Base-by-base conservation (phyloP, 768 basidiomycete species). In the Mycena alexandri region DNA sequence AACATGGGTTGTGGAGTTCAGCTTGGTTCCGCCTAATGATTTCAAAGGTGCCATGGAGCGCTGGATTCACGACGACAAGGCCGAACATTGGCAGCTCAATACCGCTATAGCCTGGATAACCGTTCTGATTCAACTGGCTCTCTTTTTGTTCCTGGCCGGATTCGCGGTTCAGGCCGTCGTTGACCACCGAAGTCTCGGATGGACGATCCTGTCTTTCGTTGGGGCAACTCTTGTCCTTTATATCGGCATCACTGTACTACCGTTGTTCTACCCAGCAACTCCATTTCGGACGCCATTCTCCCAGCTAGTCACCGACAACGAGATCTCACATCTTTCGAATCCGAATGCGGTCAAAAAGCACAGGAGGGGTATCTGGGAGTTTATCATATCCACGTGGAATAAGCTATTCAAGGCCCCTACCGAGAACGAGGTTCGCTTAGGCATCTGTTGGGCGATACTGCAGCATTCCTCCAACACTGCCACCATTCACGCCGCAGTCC, bases 241-340 rank as follows among this genome's bases (percentile, higher is more conserved):
- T 14, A 36, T 61, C 12, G 38, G 48, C 29, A 52, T 61, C n/a
- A 61, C 60, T n/a, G 50, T 52, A 12, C 34, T 61, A 22, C 60
- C 60, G 2, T 61, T 48, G 50, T 29, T 61, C 16, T 61, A 16
- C 29, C 60, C 60, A 1, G 36, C 43, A 42, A 42, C 60, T 13
- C 60, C 60, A 21, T 61, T 61, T 29, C 48, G 50, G n/a, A 61
- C 60, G 4, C 60, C 60, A 5, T 52, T 61, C 38, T 61, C 60
- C 14, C 41, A 61, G 19, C 16, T 61, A 24, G 25, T 19, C 24
- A 11, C 14, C 5, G 14, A 29, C 11, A 41, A 33, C n/a, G 9
- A 53, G 8, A 53, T 29, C 6, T 29, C 29, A 29, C 3, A 29
- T n/a, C 33, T 16, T 7, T 11, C 34, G 22, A 25, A 10, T 50